phyloP scores from a whole-genome alignment of 2,329 filamentous ascomycete genomes.

The Plectosphaerella plurivora region DNA sequence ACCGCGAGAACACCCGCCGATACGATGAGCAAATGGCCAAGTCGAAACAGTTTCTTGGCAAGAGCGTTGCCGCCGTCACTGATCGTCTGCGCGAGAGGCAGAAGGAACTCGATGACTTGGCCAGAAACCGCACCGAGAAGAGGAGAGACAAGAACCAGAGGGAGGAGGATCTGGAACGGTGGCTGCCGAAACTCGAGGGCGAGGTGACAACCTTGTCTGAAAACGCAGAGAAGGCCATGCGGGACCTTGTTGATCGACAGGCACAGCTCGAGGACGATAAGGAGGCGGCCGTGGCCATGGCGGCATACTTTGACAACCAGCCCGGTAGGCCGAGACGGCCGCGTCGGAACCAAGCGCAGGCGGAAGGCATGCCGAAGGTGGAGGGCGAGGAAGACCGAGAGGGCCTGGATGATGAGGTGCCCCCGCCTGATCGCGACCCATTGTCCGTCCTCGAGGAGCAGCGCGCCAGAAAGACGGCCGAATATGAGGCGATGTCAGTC shows the following conservation, averaged over 20 bases:
- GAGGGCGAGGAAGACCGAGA: constrained; percentile 13
- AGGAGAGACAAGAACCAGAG: constrained; percentile 25
- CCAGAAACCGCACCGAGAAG: constrained; percentile 30
- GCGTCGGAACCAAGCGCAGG: constrained; percentile 10
- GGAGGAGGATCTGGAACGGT: constrained; percentile 31
- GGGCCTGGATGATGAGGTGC: constrained; percentile 4
- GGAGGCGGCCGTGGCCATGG: constrained; percentile 30
- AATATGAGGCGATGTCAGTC: constrained; percentile 36
- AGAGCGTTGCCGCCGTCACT: constrained; percentile 44
- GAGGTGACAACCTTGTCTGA: constrained; percentile 37
- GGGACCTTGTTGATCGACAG: constrained; percentile 44
- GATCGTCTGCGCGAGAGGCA: constrained; percentile 36
- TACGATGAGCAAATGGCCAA: constrained; percentile 44
- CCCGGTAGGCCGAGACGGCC: constrained; percentile 12
- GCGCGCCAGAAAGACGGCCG: constrained; percentile 29
- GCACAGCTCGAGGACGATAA: constrained; percentile 45
- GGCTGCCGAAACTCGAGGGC: constrained; percentile 31
- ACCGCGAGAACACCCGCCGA: constrained; percentile 27
- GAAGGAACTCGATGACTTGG: constrained; percentile 23
- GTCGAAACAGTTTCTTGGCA: constrained; percentile 37
- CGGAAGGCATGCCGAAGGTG: constrained; percentile 7
- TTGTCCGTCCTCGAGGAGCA: constrained; percentile 28
- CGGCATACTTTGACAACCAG: constrained; percentile 7
- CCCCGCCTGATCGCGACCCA: constrained; percentile 17
- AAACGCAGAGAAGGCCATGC: constrained; percentile 40